A percentile compares a stretch with the other conserved stretches of the same genome.
These are phyloP conservation scores for Dorcoceras hygrometricum DNA, from an alignment of 257 asterid genomes.

Conservation along the genomic window DNA sequence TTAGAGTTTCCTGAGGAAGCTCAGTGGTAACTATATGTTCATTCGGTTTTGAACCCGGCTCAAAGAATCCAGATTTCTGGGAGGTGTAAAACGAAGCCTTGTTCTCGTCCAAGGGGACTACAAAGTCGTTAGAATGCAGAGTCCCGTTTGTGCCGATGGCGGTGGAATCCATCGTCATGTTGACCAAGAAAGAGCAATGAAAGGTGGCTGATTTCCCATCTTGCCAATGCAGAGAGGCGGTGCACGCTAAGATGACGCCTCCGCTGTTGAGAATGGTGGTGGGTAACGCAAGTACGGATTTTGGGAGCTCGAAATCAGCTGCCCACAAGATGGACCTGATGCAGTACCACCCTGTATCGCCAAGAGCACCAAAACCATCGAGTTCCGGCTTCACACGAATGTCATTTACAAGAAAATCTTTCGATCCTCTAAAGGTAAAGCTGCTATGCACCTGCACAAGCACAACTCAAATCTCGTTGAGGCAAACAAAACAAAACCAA, in stretches of 20 bases:
- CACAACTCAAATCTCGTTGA: background rate
- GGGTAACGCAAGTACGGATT: conserved; percentile 44
- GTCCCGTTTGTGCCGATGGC: conserved; percentile 54
- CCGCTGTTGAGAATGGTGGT: conserved; percentile 48
- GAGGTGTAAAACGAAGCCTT: conserved; percentile 39
- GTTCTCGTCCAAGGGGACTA: conserved; percentile 52
- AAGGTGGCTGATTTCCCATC: conserved; percentile 61
- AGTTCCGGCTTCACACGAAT: conserved; percentile 73
- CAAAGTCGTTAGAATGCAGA: conserved; percentile 51
- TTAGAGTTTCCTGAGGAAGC: conserved; percentile 71
- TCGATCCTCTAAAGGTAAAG: conserved; percentile 34
- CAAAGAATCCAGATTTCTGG: conserved; percentile 30
- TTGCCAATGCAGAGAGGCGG: conserved; percentile 65
- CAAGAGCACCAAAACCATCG: conserved; percentile 74
- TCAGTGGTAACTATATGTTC: conserved; percentile 44
- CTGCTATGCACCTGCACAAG: conserved; percentile 46
- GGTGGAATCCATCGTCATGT: conserved; percentile 60
- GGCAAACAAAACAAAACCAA: too few relatives aligned
- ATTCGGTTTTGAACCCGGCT: conserved; percentile 51
- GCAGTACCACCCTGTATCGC: conserved; percentile 77
- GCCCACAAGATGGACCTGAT: conserved; percentile 74
- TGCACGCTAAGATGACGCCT: conserved; percentile 60
- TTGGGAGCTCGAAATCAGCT: conserved; percentile 50
- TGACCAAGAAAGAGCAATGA: conserved; percentile 63
- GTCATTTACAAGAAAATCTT: conserved; percentile 47